These are phyloP conservation scores for Fusarium sulawesiense DNA, from an alignment of 2,329 filamentous ascomycete species.

Conservation along the genomic window DNA sequence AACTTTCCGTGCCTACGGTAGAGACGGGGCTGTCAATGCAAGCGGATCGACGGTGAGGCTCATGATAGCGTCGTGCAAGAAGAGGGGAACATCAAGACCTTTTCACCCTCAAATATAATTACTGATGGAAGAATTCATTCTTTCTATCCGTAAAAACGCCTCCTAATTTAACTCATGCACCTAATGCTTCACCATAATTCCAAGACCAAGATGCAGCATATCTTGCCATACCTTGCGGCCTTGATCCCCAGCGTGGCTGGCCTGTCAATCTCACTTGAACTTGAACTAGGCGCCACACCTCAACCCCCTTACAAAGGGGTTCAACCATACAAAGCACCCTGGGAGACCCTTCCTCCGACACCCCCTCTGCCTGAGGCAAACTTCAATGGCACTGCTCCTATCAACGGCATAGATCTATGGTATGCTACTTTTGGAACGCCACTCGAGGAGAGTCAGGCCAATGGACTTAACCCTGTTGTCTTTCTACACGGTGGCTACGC, in stretches of 20 bases:
- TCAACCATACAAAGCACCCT: background rate
- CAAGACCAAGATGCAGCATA: background rate
- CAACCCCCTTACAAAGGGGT: background rate
- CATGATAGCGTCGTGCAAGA: background rate
- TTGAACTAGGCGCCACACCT: background rate
- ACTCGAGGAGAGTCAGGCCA: background rate
- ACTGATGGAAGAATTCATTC: background rate
- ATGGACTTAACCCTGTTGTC: background rate
- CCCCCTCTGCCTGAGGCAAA: background rate
- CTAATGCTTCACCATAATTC: background rate
- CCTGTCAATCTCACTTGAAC: background rate
- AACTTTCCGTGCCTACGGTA: background rate
- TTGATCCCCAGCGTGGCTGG: background rate
- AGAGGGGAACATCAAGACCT: background rate
- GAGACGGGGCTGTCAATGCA: background rate
- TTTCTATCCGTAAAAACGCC: background rate
- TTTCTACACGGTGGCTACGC: conserved; percentile 6
- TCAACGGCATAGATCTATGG: conserved; percentile 4
- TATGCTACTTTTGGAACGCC: background rate
- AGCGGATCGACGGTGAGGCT: background rate
- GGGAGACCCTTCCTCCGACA: conserved; percentile 1
- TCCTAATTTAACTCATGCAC: background rate
- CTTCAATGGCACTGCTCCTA: background rate
- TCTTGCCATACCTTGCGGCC: background rate
- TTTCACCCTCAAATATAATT: background rate